These are phyloP conservation scores for Stephanocyclus meneghinianus DNA, from an alignment of 352 stramenopile genomes.

Conservation along the genomic window DNA sequence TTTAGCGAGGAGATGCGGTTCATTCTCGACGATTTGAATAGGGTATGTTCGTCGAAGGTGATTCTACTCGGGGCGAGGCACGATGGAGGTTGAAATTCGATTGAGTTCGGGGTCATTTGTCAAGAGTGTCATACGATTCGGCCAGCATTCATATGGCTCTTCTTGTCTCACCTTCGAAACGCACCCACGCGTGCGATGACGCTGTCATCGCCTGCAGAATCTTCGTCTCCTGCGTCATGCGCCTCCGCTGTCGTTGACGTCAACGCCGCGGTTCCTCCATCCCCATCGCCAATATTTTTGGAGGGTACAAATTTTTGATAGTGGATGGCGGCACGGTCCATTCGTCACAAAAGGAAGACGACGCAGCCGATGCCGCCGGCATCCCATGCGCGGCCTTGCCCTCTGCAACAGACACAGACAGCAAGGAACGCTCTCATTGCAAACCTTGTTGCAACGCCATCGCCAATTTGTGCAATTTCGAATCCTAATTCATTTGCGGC, in stretches of 20 bases:
- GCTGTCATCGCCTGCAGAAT: neutral
- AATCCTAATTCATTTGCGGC: neutral
- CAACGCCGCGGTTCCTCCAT: neutral
- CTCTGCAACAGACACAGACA: neutral
- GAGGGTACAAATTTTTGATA: constrained; percentile 32
- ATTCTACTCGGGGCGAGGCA: too few relatives aligned
- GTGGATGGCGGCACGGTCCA: neutral
- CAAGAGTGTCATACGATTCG: too few relatives aligned
- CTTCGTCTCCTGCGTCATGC: too few relatives aligned
- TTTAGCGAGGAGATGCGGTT: constrained; percentile 3
- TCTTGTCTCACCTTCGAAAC: too few relatives aligned
- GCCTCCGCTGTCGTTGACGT: neutral
- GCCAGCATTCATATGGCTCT: too few relatives aligned
- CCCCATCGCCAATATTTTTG: neutral
- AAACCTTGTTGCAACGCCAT: neutral
- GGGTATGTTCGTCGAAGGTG: too few relatives aligned
- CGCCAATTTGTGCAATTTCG: neutral
- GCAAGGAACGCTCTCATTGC: neutral
- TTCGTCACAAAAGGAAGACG: constrained; percentile 1
- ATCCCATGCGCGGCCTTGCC: too few relatives aligned
- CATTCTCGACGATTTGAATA: neutral
- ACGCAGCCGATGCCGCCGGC: neutral
- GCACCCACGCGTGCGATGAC: neutral
- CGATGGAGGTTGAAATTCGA: too few relatives aligned
- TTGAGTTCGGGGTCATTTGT: too few relatives aligned